Percentiles rank a stretch among this genome's conserved stretches.
Evolutionary conservation across 129 eudicot species (phyloP).

Genomic region (Dittrichia graveolens): DNA sequence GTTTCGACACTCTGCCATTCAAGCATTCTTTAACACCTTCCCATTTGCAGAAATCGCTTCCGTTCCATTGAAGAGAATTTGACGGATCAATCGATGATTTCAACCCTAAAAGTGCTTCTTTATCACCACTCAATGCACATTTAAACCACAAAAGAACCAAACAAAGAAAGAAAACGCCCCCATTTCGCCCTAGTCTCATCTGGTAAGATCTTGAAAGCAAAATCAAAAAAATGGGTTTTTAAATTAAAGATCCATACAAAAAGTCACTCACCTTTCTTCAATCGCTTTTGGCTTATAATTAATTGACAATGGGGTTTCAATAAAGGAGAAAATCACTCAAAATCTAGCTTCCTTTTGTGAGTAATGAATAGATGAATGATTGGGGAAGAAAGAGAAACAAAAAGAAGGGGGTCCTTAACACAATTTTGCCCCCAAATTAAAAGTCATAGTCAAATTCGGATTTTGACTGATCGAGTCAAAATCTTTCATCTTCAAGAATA

Average conservation of each 20-base stretch:
- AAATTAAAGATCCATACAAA: slow-evolving; percentile 29
- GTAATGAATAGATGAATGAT: slow-evolving; percentile 39
- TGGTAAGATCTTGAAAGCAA: slow-evolving; percentile 16
- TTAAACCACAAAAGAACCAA: not conserved
- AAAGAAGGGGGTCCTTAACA: slow-evolving; percentile 21
- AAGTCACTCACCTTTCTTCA: slow-evolving; percentile 28
- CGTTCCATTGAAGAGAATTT: slow-evolving; percentile 64
- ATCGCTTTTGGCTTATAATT: slow-evolving; percentile 10
- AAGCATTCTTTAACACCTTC: slow-evolving; percentile 73
- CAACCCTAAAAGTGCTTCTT: slow-evolving; percentile 57
- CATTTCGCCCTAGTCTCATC: slow-evolving; percentile 27
- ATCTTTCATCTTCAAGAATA: slow-evolving; percentile 31
- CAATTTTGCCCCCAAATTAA: slow-evolving; percentile 16
- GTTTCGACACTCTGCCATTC: slow-evolving; percentile 75
- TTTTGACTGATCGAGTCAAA: slow-evolving; percentile 28
- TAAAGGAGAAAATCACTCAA: slow-evolving; percentile 6
- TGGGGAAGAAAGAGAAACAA: slow-evolving; percentile 29
- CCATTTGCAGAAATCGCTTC: slow-evolving; percentile 67
- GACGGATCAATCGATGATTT: slow-evolving; percentile 61
- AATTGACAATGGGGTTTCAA: slow-evolving; percentile 21
- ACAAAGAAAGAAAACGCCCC: slow-evolving; percentile 18
- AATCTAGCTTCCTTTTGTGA: slow-evolving; percentile 30
- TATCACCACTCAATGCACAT: slow-evolving; percentile 44
- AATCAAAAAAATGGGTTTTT: slow-evolving; percentile 4
- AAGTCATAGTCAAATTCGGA: slow-evolving; percentile 28